phyloP scores from a whole-genome alignment of 2,329 filamentous ascomycete species.

The Magnaporthiopsis poae region DNA sequence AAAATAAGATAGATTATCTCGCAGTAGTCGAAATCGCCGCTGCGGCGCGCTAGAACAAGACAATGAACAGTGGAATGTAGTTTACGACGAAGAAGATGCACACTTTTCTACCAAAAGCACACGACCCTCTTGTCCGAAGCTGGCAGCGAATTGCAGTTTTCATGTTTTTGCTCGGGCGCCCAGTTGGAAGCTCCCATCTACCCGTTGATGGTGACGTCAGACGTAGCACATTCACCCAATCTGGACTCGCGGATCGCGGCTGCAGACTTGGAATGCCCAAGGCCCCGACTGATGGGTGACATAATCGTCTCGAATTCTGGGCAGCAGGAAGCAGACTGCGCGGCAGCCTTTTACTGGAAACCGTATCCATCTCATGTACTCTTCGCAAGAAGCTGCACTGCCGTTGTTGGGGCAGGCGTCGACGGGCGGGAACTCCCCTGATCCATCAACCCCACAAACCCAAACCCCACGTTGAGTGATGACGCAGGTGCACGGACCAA shows the following conservation, averaged over 20 bases:
- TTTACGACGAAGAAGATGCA: background rate
- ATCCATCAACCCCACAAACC: background rate
- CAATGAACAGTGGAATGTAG: background rate
- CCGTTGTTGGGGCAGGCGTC: background rate
- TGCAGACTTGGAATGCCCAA: background rate
- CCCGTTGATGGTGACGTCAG: background rate
- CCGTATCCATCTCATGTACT: background rate
- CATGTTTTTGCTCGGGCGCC: background rate
- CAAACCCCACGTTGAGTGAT: slow-evolving; percentile 1
- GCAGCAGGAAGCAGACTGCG: background rate
- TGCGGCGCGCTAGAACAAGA: background rate
- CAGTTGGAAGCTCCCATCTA: background rate
- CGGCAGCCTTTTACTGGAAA: background rate
- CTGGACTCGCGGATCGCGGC: background rate
- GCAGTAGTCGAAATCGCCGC: background rate
- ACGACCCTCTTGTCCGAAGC: background rate
- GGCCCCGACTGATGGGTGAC: background rate
- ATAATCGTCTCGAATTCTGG: background rate
- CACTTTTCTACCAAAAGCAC: background rate
- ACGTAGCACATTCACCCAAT: background rate
- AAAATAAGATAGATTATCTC: background rate
- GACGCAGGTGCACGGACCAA: slow-evolving; percentile 2
- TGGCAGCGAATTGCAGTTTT: background rate
- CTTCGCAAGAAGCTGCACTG: background rate
- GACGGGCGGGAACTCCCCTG: background rate